A percentile compares a stretch with the other conserved stretches of the same genome.
Evolutionary conservation across 2,329 filamentous ascomycete species (phyloP).

Genomic region (Elsinoe perseae): DNA sequence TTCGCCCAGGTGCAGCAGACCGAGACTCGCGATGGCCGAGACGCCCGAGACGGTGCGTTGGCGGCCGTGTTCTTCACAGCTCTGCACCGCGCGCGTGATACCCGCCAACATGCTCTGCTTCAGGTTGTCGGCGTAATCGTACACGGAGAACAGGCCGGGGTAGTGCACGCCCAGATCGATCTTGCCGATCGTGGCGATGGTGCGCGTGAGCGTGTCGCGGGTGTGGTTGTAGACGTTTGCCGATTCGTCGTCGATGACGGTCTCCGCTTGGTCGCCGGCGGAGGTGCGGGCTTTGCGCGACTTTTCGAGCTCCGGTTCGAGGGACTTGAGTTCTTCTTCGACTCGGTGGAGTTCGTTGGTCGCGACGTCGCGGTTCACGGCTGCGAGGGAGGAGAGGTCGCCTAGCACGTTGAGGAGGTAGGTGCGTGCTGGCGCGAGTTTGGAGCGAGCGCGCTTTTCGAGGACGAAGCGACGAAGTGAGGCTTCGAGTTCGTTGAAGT

Average conservation of each 20-base stretch:
- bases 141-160: constrained; percentile 74
- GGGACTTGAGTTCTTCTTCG: constrained; percentile 65
- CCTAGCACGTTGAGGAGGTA: constrained; percentile 90
- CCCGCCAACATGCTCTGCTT: constrained; percentile 87
- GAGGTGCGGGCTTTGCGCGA: constrained; percentile 72
- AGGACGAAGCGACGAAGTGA: constrained; percentile 87
- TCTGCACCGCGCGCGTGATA: constrained; percentile 68
- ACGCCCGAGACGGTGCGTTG: constrained; percentile 70
- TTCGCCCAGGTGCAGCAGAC: constrained; percentile 78
- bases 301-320: constrained; percentile 79
- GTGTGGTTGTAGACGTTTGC: constrained; percentile 80
- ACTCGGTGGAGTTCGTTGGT: constrained; percentile 78
- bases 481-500: constrained; percentile 84
- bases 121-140: constrained; percentile 87
- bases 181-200: constrained; percentile 70
- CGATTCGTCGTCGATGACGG: constrained; percentile 75
- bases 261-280: constrained; percentile 73
- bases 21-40: constrained; percentile 78
- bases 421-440: constrained; percentile 89
- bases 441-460: constrained; percentile 90
- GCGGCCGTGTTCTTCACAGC: constrained; percentile 82
- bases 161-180: constrained; percentile 76
- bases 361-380: constrained; percentile 80
- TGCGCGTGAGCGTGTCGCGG: constrained; percentile 62
- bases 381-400: constrained; percentile 74